These are phyloP conservation scores for Carex kokanica DNA, from an alignment of 176 grass and related monocot species.

Conservation along the genomic window DNA sequence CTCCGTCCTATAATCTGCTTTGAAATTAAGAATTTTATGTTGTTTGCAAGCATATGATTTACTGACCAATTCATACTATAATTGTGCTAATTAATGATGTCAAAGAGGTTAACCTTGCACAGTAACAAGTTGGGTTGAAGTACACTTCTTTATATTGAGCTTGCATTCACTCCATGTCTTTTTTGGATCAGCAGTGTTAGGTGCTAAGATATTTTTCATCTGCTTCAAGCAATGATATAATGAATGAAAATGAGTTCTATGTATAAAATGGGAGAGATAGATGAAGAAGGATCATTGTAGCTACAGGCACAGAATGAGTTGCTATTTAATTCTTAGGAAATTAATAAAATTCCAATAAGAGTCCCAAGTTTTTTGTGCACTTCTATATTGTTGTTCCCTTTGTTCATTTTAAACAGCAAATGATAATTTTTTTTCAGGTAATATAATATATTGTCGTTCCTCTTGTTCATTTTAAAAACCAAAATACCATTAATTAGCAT, in stretches of 20 bases:
- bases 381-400: background rate
- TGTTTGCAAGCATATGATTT: background rate
- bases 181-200: constrained; percentile 50
- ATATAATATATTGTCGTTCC: background rate
- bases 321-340: background rate
- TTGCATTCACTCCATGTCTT: constrained; percentile 72
- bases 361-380: background rate
- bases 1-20: constrained; percentile 59
- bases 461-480: background rate
- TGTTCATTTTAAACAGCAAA: background rate
- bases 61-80: background rate
- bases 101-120: constrained; percentile 52
- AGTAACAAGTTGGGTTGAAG: constrained; percentile 49
- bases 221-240: constrained; percentile 23
- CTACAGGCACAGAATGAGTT: background rate
- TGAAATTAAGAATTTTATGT: background rate
- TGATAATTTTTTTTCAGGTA: background rate
- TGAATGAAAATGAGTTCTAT: background rate
- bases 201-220: constrained; percentile 81
- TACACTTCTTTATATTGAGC: constrained; percentile 60
- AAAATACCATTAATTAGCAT: background rate
- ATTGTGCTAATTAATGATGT: background rate
- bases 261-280: background rate
- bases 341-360: background rate
- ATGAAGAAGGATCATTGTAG: background rate